Percentiles rank a stretch among this genome's conserved stretches.
These are phyloP conservation scores for Zychaea mexicana DNA, from an alignment of 371 early-diverging fungal genomes.

Conservation along the genomic window DNA sequence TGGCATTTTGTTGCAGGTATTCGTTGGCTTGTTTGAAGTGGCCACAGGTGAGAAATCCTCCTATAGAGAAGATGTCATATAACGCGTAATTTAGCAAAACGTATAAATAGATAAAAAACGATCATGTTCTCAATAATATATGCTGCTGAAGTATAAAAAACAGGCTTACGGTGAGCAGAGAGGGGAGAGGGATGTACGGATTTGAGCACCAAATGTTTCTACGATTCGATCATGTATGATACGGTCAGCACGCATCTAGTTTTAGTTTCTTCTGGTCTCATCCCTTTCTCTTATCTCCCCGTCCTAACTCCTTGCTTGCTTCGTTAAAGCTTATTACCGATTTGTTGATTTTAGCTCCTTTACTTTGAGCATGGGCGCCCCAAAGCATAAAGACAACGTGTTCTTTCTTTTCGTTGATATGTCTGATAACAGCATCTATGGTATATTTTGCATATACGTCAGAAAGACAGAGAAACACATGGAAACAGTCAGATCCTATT, in stretches of 20 bases:
- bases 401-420: slow-evolving; percentile 64
- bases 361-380: slow-evolving; percentile 91
- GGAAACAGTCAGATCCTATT: not conserved
- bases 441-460: not conserved
- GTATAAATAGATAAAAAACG: not conserved
- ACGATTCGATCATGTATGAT: not conserved
- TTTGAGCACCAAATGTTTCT: slow-evolving; percentile 86
- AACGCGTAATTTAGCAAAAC: not conserved
- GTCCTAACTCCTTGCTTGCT: too few species aligned
- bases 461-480: not conserved
- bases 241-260: too few species aligned
- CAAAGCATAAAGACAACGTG: slow-evolving; percentile 97
- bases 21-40: slow-evolving; percentile 96
- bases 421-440: slow-evolving; percentile 75
- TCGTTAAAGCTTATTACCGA: too few species aligned
- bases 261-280: too few species aligned
- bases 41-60: slow-evolving; percentile 79
- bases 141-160: too few species aligned
- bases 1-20: slow-evolving; percentile 73
- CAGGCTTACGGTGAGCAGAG: slow-evolving; percentile 68
- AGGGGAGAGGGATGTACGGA: slow-evolving; percentile 96
- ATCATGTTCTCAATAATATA: too few species aligned
- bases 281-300: too few species aligned
- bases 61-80: not conserved
- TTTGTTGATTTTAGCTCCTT: slow-evolving; percentile 60